These are phyloP conservation scores for Barbarea vulgaris DNA, from an alignment of 345 rosid genomes.

Conservation along the genomic window DNA sequence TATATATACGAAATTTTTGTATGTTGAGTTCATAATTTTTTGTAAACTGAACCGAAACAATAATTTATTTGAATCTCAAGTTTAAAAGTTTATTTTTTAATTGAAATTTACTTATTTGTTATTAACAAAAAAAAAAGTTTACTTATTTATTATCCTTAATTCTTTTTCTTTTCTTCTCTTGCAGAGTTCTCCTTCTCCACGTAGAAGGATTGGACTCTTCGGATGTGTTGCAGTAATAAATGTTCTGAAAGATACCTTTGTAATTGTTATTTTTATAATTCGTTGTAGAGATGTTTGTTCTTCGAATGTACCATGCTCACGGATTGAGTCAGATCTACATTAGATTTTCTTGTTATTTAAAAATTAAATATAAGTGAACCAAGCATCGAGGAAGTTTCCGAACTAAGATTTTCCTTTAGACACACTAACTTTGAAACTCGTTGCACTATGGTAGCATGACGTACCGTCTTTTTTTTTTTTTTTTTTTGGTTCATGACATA, in stretches of 20 bases:
- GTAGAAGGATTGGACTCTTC: neutral
- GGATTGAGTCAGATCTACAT: slow-evolving; percentile 20
- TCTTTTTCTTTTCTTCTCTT: neutral
- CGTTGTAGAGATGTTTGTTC: neutral
- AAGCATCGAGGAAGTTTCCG: slow-evolving; percentile 30
- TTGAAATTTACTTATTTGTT: too few species aligned
- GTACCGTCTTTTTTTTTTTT: neutral
- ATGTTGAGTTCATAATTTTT: neutral
- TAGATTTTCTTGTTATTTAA: neutral
- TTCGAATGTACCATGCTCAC: neutral
- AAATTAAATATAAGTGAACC: slow-evolving; percentile 13
- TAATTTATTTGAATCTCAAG: neutral
- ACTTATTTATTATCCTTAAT: neutral
- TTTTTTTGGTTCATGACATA: neutral
- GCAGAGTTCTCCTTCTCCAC: neutral
- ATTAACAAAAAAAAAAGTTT: too few species aligned
- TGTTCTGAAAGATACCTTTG: neutral
- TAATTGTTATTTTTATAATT: neutral
- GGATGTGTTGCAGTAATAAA: neutral
- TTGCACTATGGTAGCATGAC: neutral
- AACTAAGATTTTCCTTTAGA: slow-evolving; percentile 5
- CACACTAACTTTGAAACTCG: slow-evolving; percentile 3
- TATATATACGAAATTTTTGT: neutral
- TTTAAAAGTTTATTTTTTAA: too few species aligned
- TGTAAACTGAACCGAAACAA: neutral